These are phyloP conservation scores for Picea glauca DNA, from an alignment of 75 land plant species.

Conservation along the genomic window DNA sequence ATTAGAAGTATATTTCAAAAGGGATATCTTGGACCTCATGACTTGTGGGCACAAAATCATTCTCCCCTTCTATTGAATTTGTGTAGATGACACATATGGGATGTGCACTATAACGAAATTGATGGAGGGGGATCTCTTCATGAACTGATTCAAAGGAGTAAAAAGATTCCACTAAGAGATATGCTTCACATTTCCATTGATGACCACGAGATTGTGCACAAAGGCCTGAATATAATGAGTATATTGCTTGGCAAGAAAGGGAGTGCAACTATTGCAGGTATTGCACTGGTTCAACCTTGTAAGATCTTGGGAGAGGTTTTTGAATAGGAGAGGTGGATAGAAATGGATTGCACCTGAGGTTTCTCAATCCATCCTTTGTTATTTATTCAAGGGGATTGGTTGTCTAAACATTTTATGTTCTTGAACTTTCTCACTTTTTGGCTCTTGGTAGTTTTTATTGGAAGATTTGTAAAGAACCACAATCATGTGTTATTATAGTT, in stretches of 20 bases:
- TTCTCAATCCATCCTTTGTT: conserved; percentile 10
- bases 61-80: conserved; percentile 57
- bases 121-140: conserved; percentile 68
- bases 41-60: conserved; percentile 72
- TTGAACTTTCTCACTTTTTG: not conserved
- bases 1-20: conserved; percentile 37
- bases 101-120: conserved; percentile 64
- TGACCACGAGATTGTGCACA: conserved; percentile 56
- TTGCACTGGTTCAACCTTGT: conserved; percentile 53
- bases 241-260: conserved; percentile 60
- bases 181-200: conserved; percentile 56
- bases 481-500: not conserved
- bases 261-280: conserved; percentile 64
- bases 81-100: conserved; percentile 52
- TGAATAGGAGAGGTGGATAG: conserved; percentile 68
- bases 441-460: not conserved
- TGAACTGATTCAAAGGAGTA: conserved; percentile 38
- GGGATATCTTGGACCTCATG: conserved; percentile 60
- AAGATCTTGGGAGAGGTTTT: conserved; percentile 49
- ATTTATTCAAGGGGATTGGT: not conserved
- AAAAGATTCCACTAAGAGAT: conserved; percentile 43
- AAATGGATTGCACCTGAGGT: conserved; percentile 89
- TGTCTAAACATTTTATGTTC: not conserved
- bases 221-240: conserved; percentile 61
- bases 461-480: not conserved